Evolutionary conservation across 2,329 filamentous ascomycete genomes (phyloP).

Genomic region (Coniochaeta prunicola): DNA sequence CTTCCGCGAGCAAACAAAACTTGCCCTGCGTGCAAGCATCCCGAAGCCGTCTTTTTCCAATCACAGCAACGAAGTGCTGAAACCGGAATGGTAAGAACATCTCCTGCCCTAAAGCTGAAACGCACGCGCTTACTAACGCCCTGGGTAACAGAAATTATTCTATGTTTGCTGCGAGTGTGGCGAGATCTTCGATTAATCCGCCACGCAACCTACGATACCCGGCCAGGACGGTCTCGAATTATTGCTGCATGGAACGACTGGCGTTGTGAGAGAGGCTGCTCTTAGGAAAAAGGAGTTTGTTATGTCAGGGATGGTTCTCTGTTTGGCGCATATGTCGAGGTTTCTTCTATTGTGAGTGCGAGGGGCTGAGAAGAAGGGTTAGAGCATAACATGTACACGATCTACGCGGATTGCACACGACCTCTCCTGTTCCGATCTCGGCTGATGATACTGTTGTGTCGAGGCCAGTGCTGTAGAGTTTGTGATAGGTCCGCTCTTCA

Average conservation of each 20-base stretch:
- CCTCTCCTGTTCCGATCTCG: background rate
- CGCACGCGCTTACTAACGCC: constrained; percentile 16
- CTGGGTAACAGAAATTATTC: constrained; percentile 64
- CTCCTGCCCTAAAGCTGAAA: background rate
- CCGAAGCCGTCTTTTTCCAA: constrained; percentile 97
- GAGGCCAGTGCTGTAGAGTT: no score
- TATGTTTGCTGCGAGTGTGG: constrained; percentile 93
- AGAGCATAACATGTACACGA: background rate
- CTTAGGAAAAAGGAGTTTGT: background rate
- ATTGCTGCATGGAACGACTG: background rate
- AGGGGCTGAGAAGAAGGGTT: no score
- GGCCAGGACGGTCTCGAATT: constrained; percentile 5
- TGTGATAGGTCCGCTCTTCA: background rate
- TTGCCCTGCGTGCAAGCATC: constrained; percentile 78
- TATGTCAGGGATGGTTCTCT: background rate
- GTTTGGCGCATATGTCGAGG: background rate
- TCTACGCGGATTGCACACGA: background rate
- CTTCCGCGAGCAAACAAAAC: constrained; percentile 82
- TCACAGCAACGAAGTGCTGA: constrained; percentile 95
- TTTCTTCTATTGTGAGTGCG: background rate
- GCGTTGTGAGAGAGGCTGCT: background rate
- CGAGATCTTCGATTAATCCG: constrained; percentile 63
- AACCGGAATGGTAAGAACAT: constrained; percentile 86
- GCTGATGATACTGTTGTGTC: no score
- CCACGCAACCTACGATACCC: constrained; percentile 12